These are phyloP conservation scores for Inosperma sp. DNA, from an alignment of 768 basidiomycete species.

Conservation along the genomic window DNA sequence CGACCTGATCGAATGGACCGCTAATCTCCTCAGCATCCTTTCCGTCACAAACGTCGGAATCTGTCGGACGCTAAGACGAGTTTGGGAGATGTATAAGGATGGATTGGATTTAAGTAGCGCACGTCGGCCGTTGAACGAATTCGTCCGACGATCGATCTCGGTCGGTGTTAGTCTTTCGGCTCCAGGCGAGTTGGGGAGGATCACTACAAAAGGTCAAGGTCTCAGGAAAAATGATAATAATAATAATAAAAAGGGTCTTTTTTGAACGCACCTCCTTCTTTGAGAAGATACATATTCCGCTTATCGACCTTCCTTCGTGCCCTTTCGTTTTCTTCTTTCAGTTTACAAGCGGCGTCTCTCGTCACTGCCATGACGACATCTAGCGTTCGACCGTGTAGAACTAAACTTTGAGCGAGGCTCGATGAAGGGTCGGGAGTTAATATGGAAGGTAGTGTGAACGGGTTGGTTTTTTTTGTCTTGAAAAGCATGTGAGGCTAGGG, in stretches of 20 bases:
- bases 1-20: slow-evolving; percentile 68
- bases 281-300: slow-evolving; percentile 90
- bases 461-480: slow-evolving; percentile 67
- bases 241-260: not conserved
- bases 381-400: slow-evolving; percentile 88
- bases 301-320: slow-evolving; percentile 88
- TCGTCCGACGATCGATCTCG: slow-evolving; percentile 82
- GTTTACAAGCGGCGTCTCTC: slow-evolving; percentile 78
- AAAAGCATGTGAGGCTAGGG: not conserved
- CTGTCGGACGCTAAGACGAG: slow-evolving; percentile 90
- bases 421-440: slow-evolving; percentile 93
- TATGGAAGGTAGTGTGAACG: slow-evolving; percentile 83
- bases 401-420: slow-evolving; percentile 72
- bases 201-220: slow-evolving; percentile 52
- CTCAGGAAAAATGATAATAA: not conserved
- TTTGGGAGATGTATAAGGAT: slow-evolving; percentile 89
- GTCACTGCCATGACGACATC: slow-evolving; percentile 93
- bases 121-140: slow-evolving; percentile 81
- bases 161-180: slow-evolving; percentile 63
- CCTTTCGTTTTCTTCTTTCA: slow-evolving; percentile 85
- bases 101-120: slow-evolving; percentile 86
- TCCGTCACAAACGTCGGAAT: slow-evolving; percentile 89
- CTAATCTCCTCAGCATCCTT: slow-evolving; percentile 82
- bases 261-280: slow-evolving; percentile 86
- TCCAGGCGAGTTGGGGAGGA: slow-evolving; percentile 82